phyloP scores from a whole-genome alignment of 2,329 filamentous ascomycete genomes.

The Colletotrichum sp. region DNA sequence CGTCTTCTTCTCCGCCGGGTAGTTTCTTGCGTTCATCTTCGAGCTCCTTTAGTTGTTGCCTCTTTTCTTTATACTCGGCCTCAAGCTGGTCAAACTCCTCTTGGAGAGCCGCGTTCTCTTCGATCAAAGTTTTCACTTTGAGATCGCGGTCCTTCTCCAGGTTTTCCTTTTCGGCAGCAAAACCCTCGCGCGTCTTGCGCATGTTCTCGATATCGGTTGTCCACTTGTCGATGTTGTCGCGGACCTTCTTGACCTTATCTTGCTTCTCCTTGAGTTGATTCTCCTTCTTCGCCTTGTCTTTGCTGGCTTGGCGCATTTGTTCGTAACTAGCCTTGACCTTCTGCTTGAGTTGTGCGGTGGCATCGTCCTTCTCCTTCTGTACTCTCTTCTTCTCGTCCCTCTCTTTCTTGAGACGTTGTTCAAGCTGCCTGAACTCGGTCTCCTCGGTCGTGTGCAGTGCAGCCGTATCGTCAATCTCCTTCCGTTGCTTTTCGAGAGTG shows the following conservation, averaged over 20 bases:
- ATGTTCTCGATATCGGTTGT: constrained; percentile 65
- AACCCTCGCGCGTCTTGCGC: constrained; percentile 58
- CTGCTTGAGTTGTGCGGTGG: constrained; percentile 81
- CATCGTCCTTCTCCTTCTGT: constrained; percentile 89
- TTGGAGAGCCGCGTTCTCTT: constrained; percentile 64
- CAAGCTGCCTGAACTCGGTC: constrained; percentile 67
- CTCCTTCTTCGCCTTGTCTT: constrained; percentile 79
- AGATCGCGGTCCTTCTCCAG: constrained; percentile 56
- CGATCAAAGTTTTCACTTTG: constrained; percentile 55
- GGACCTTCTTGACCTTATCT: constrained; percentile 69
- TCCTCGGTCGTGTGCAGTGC: constrained; percentile 74
- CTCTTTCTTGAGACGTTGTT: constrained; percentile 75
- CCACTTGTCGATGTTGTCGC: constrained; percentile 73
- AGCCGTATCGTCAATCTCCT: constrained; percentile 82
- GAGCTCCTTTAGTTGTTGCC: constrained; percentile 68
- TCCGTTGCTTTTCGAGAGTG: constrained; percentile 77
- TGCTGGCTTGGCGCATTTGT: constrained; percentile 80
- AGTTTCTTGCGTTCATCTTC: constrained; percentile 72
- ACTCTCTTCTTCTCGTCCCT: constrained; percentile 78
- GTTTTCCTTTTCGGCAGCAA: constrained; percentile 56
- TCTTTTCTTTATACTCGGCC: constrained; percentile 69
- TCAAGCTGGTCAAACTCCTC: constrained; percentile 70
- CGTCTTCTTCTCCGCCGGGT: constrained; percentile 64
- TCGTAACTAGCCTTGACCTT: constrained; percentile 82
- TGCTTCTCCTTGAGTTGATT: constrained; percentile 71